Percentiles rank a stretch among this genome's conserved stretches.
Conservation (phyloP, 192 early-diverging fungal species). For the Kappamyces sp. region DNA sequence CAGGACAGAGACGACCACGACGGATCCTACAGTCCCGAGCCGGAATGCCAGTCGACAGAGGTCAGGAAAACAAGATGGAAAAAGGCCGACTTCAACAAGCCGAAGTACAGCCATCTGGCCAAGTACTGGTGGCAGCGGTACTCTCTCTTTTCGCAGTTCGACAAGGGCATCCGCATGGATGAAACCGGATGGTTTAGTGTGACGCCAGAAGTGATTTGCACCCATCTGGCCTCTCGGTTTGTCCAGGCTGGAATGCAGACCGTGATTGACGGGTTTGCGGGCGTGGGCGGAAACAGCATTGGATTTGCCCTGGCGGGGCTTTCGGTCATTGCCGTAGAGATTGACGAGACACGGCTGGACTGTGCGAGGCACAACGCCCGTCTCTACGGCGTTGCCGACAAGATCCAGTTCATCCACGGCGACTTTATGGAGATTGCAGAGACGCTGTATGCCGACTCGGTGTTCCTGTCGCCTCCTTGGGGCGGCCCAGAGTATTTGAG, state of each 20-base stretch:
- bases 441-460: conserved; percentile 66
- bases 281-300: conserved; percentile 93
- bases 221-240: conserved; percentile 62
- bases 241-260: conserved; percentile 40
- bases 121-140: conserved; percentile 88
- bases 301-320: conserved; percentile 84
- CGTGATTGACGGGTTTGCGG: conserved; percentile 91
- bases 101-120: conserved; percentile 24
- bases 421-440: conserved; percentile 75
- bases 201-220: conserved; percentile 84
- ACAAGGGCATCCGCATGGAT: conserved; percentile 82
- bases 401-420: conserved; percentile 90
- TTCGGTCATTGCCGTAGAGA: conserved; percentile 86
- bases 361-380: conserved; percentile 82
- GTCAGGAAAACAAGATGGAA: no score
- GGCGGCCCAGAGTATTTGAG: conserved; percentile 77
- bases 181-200: conserved; percentile 93
- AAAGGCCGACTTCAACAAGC: background rate
- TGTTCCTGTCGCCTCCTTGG: conserved; percentile 96
- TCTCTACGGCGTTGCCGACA: conserved; percentile 84
- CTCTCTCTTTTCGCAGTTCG: conserved; percentile 74
- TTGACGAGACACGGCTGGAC: conserved; percentile 67
- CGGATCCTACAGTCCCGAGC: no score
- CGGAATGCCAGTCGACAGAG: no score
- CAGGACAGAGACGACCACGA: no score